phyloP scores from a whole-genome alignment of 2,329 filamentous ascomycete species.

The Cladosporium sp. region DNA sequence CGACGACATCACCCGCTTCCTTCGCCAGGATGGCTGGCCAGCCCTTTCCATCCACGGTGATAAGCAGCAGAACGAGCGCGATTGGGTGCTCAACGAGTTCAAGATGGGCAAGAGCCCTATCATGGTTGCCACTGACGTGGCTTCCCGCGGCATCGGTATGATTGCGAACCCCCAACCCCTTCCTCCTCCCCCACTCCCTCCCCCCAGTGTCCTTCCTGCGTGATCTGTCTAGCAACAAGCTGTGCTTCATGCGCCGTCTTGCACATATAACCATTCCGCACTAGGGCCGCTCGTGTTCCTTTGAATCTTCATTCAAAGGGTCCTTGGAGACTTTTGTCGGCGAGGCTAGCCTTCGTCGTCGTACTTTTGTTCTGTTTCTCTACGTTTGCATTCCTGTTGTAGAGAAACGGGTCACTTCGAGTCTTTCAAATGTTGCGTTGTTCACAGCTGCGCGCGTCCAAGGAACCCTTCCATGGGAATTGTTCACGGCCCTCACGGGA shows the following conservation, averaged over 20 bases:
- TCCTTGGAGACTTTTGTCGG: constrained; percentile 73
- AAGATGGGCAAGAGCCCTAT: constrained; percentile 99
- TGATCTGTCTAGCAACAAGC: constrained; percentile 75
- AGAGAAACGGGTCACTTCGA: constrained; percentile 71
- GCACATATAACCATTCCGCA: constrained; percentile 78
- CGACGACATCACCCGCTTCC: constrained; percentile 95
- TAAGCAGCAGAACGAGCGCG: constrained; percentile 99
- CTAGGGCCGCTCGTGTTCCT: constrained; percentile 81
- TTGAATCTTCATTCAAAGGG: constrained; percentile 72
- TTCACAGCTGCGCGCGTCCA: constrained; percentile 69
- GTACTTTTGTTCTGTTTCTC: constrained; percentile 65
- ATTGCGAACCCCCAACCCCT: constrained; percentile 57
- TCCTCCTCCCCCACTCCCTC: constrained; percentile 33
- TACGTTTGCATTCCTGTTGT: constrained; percentile 78
- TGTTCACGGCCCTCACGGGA: constrained; percentile 51
- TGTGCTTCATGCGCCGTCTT: constrained; percentile 78
- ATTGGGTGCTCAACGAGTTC: constrained; percentile 99
- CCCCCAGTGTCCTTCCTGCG: constrained; percentile 42
- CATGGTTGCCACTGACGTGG: constrained; percentile 99
- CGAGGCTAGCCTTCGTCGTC: constrained; percentile 48
- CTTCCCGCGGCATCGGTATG: constrained; percentile 99
- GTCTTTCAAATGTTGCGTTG: constrained; percentile 59
- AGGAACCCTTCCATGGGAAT: constrained; percentile 64
- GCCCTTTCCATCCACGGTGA: constrained; percentile 97
- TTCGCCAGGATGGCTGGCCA: constrained; percentile 97